These are phyloP conservation scores for Pichia sp. DNA, from an alignment of 1,139 yeast genomes.

Conservation along the genomic window DNA sequence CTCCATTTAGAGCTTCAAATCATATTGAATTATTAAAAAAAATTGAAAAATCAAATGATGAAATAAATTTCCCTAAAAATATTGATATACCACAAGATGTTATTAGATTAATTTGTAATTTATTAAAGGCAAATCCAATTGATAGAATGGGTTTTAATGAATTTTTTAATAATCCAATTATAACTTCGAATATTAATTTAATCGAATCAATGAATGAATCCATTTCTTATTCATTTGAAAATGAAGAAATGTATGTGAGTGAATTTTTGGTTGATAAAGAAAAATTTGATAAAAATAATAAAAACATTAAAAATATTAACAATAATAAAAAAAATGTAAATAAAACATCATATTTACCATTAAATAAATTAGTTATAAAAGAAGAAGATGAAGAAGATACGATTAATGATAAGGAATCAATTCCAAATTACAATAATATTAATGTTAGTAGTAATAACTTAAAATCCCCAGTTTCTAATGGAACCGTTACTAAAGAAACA, in stretches of 20 bases:
- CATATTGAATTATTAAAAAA: conserved; percentile 82
- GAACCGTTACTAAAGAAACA: conserved; percentile 3
- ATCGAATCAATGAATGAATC: conserved; percentile 47
- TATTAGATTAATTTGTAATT: conserved; percentile 61
- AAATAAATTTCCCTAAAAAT: conserved; percentile 63
- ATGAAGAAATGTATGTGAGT: conserved; percentile 74
- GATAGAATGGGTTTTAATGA: conserved; percentile 85
- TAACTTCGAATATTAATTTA: conserved; percentile 32
- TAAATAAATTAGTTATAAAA: conserved; percentile 16
- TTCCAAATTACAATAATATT: not conserved
- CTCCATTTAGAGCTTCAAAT: conserved; percentile 90
- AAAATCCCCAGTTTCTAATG: conserved; percentile 6
- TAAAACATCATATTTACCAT: conserved; percentile 2
- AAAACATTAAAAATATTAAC: conserved; percentile 1
- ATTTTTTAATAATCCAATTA: conserved; percentile 64
- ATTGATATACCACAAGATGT: conserved; percentile 58
- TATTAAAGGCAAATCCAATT: conserved; percentile 77
- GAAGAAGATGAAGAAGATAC: conserved; percentile 15
- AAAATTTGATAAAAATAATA: not conserved
- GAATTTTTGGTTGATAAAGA: conserved; percentile 47
- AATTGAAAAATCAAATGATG: conserved; percentile 76
- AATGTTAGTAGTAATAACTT: not conserved
- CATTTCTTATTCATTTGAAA: conserved; percentile 62
- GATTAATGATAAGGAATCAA: not conserved
- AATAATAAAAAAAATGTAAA: conserved; percentile 6